A percentile compares a stretch with the other conserved stretches of the same genome.
Conservation (phyloP, 164 flowering plant genomes). For the Macadamia tetraphylla region DNA sequence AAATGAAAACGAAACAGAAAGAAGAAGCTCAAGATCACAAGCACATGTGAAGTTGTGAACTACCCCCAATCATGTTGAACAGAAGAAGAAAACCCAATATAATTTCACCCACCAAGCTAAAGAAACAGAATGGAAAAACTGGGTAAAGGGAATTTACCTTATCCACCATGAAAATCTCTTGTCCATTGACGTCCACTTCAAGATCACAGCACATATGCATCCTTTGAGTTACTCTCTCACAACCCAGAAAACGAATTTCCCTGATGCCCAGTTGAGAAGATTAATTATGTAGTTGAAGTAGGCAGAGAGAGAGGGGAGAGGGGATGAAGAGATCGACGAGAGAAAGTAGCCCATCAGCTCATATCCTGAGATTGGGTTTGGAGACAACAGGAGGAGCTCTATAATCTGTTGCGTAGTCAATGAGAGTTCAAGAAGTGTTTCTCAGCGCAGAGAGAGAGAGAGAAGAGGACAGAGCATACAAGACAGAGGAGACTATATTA, state of each 20-base stretch:
- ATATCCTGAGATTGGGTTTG: constrained; percentile 13
- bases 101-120: neutral
- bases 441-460: constrained; percentile 7
- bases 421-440: constrained; percentile 7
- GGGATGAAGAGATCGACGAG: neutral
- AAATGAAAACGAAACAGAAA: too few species aligned
- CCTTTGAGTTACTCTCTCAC: neutral
- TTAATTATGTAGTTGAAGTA: constrained; percentile 2
- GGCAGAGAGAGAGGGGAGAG: too few species aligned
- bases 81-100: neutral
- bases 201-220: constrained; percentile 26
- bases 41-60: neutral
- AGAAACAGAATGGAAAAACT: neutral
- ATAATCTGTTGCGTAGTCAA: neutral
- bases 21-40: neutral
- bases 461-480: neutral
- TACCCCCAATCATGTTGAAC: neutral
- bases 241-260: neutral
- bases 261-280: neutral
- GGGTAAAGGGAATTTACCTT: constrained; percentile 29
- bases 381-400: constrained; percentile 15
- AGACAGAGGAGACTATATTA: neutral
- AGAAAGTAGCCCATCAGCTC: constrained; percentile 1
- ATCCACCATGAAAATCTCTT: constrained; percentile 39
- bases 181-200: constrained; percentile 54